Base-by-base conservation (phyloP, 306 rosid genomes). In the Pueraria montana region DNA sequence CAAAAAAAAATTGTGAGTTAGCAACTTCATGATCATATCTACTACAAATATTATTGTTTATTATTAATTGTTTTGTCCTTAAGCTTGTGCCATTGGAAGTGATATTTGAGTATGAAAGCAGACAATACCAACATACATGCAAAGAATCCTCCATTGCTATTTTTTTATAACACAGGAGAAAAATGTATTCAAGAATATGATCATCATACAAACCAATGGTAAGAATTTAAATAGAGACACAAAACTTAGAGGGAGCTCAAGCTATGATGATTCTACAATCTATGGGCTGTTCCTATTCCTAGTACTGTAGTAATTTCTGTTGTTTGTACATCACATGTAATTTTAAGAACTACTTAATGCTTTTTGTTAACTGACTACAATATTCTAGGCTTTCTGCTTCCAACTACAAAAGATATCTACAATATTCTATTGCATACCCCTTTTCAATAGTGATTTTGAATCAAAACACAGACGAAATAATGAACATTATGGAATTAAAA, bases 1-100 rank as follows among this genome's bases (percentile, higher is more conserved):
- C 34, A 55, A 21, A 66, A 17, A 38, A 79, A 0, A 79, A 74
- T 18, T 69, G 9, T 18, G 52, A 18, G 0, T 67, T 53, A 76
- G 73, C 48, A 72, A 64, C 70, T 40, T 62, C 62, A 53, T 52
- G 34, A 76, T 80, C 80, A 79, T 63, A 52, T 75, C 61, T 38
- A 23, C 63, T 32, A 65, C 45, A 79, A 50, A 13, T 24, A 76
- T 64, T 45, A 16, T 62, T 21, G 9, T 70, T 26, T 36, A 36
- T 79, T n/a, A 23, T 11, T 48, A 68, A 23, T 30, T 59, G 38
- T 38, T 26, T 20, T 65, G 56, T 86, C 20, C 75, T 49, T 11
- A 10, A 14, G 71, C 56, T 38, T 79, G 68, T 59, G 24, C 40
- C 48, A 17, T 4, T 72, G 48, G 38, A 38, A 46, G 78, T 53